Base-by-base conservation (phyloP, 345 rosid genomes). In the Ricinus communis region DNA sequence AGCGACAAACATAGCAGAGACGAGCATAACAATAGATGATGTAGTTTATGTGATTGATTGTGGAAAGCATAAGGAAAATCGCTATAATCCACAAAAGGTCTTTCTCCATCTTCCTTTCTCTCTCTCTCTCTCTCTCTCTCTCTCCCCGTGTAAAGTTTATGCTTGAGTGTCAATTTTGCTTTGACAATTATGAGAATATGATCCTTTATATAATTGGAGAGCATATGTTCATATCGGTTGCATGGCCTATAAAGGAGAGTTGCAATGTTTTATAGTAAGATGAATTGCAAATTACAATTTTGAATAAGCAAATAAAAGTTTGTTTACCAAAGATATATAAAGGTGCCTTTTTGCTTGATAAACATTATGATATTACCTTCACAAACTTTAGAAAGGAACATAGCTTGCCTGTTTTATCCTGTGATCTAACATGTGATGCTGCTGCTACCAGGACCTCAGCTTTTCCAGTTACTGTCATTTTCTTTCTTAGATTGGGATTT, bases 31-130 rank as follows among this genome's bases (percentile, higher is more conserved):
- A 62, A 89, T 93, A 62, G 97, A 89, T 76, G 98, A 93, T 82
- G 97, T 93, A 38, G 93, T 93, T 49, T 93, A 87, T 73, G 98
- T 93, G 77, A 86, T 93, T 57, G 97, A 91, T 75, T 86, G 93
- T 77, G 98, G 98, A 73, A 91, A 84, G 83, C 98, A 93, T 76
- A 93, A 93, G 84, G 98, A 93, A 77, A 89, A 87, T 77, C 91
- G 96, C 74, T 93, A 87, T 74, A 88, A 93, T 80, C 96, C 98
- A 38, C 96, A 80, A 15, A 91, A 93, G 97, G 98, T 93, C 75
- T 76, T 86, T 67, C 9, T 46, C 33, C n/a, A n/a, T 55, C 51
- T 63, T 30, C 28, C 16, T 66, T 18, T 58, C 9, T 33, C 9
- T 50, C 25, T 50, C 18, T 50, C 15, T 11, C 25, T 46, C 38